phyloP scores from a whole-genome alignment of 306 rosid genomes.

The Glycine tomentella region DNA sequence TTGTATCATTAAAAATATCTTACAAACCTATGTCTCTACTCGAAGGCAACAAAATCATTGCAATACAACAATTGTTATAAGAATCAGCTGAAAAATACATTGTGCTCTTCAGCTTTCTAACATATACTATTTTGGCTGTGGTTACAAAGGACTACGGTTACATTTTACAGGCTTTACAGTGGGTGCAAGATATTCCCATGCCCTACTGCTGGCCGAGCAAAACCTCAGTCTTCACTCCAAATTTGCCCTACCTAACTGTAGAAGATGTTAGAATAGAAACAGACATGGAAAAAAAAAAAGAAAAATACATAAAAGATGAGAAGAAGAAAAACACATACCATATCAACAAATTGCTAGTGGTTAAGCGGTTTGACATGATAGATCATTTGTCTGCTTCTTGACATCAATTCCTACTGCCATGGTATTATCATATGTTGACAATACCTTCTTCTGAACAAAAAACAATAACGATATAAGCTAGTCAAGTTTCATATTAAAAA shows the following conservation, averaged over 20 bases:
- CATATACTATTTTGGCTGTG: not conserved
- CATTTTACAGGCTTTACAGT: not conserved
- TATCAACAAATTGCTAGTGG: slow-evolving; percentile 47
- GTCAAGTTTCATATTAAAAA: slow-evolving; percentile 4
- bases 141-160: slow-evolving; percentile 21
- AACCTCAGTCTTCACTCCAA: slow-evolving; percentile 32
- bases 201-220: slow-evolving; percentile 24
- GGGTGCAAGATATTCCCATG: slow-evolving; percentile 10
- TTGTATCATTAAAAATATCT: slow-evolving; percentile 25
- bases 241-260: slow-evolving; percentile 29
- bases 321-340: slow-evolving; percentile 22
- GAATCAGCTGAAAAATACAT: slow-evolving; percentile 41
- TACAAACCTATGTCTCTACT: slow-evolving; percentile 34
- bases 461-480: slow-evolving; percentile 33
- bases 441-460: slow-evolving; percentile 52
- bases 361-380: slow-evolving; percentile 58
- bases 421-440: slow-evolving; percentile 59
- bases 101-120: slow-evolving; percentile 30
- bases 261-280: not conserved
- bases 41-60: slow-evolving; percentile 29
- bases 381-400: slow-evolving; percentile 32
- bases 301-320: not conserved
- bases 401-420: slow-evolving; percentile 53
- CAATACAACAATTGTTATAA: slow-evolving; percentile 35
- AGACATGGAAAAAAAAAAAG: not conserved